These are phyloP conservation scores for Ascoidea tarda DNA, from an alignment of 805 yeast species.

Conservation along the genomic window DNA sequence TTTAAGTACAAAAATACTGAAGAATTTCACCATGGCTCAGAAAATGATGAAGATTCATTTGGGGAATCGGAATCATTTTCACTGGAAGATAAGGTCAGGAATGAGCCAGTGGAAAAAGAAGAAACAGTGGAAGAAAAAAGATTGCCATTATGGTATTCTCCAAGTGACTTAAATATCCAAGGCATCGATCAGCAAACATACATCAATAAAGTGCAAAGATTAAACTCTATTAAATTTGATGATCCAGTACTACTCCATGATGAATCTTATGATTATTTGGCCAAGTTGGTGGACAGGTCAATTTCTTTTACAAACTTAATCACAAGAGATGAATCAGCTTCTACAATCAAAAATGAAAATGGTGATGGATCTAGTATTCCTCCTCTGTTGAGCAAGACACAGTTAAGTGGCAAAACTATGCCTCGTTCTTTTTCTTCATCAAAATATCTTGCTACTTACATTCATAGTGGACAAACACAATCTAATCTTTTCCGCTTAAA, in stretches of 20 bases:
- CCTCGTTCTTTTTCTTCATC: constrained; percentile 21
- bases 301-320: not conserved
- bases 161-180: not conserved
- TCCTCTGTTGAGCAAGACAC: not conserved
- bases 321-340: constrained; percentile 8
- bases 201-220: constrained; percentile 1
- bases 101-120: not conserved
- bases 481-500: constrained; percentile 11
- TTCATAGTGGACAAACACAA: constrained; percentile 15
- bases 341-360: constrained; percentile 4
- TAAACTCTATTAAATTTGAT: not conserved
- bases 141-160: not conserved
- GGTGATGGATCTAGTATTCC: constrained; percentile 8
- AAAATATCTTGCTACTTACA: constrained; percentile 20
- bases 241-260: constrained; percentile 15
- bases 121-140: not conserved
- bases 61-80: not conserved
- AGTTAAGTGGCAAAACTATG: constrained; percentile 4
- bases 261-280: constrained; percentile 31
- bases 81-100: too few species aligned
- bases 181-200: not conserved
- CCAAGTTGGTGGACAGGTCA: constrained; percentile 16
- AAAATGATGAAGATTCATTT: not conserved
- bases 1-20: not conserved
- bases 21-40: not conserved